Conservation (phyloP, 2,329 filamentous ascomycete genomes). For the Microcyclospora tardicrescens region DNA sequence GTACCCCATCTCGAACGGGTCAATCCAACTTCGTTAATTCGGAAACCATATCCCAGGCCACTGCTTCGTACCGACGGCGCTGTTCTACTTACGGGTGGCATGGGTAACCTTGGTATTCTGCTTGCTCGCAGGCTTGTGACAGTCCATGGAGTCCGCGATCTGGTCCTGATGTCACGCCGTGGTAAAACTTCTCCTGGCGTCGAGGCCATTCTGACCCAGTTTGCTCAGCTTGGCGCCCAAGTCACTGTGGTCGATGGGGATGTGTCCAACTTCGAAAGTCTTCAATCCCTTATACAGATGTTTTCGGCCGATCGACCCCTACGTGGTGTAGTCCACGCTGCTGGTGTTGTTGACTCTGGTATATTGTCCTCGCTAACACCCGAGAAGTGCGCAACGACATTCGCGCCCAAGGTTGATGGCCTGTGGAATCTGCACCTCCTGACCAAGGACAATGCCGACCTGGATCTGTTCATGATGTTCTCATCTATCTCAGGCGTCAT, state of each 20-base stretch:
- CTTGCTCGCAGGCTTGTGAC: background rate
- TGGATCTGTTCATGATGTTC: conserved; percentile 38
- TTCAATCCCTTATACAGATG: background rate
- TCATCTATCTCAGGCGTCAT: conserved; percentile 43
- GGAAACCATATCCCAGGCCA: too few species aligned
- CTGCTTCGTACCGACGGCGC: background rate
- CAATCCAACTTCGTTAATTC: too few species aligned
- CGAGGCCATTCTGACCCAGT: background rate
- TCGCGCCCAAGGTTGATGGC: background rate
- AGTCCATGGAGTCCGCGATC: background rate
- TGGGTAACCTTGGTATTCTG: background rate
- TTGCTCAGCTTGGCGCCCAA: background rate
- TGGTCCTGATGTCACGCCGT: background rate
- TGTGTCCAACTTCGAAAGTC: background rate
- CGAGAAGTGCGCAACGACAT: background rate
- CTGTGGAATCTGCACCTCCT: conserved; percentile 32
- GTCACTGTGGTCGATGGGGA: background rate
- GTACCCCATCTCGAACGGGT: background rate
- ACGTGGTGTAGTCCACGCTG: background rate
- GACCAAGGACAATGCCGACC: conserved; percentile 12
- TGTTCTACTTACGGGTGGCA: background rate
- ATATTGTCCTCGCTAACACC: background rate
- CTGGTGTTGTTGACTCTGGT: background rate
- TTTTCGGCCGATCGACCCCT: background rate
- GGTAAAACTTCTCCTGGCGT: background rate